These are phyloP conservation scores for Pseudogymnoascus sp. DNA, from an alignment of 2,329 filamentous ascomycete genomes.

Conservation along the genomic window DNA sequence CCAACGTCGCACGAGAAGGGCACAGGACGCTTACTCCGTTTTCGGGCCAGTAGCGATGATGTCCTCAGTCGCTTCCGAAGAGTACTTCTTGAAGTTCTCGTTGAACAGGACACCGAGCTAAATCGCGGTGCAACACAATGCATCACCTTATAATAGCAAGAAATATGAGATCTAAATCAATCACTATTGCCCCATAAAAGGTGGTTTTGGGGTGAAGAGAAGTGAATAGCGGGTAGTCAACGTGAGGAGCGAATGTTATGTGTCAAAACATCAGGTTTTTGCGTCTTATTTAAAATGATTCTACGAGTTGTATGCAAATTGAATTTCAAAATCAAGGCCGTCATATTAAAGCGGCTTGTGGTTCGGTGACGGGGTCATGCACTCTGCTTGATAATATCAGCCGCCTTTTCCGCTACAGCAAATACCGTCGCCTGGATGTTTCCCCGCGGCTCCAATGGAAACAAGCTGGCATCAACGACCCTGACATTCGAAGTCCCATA, in stretches of 20 bases:
- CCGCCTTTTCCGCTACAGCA: constrained; percentile 9
- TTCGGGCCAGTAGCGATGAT: constrained; percentile 61
- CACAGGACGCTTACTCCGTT: not conserved
- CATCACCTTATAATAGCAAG: too few relatives aligned
- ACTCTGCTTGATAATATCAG: constrained; percentile 10
- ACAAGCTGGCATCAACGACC: constrained; percentile 11
- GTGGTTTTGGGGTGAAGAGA: too few relatives aligned
- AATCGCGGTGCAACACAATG: too few relatives aligned
- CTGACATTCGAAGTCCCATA: constrained; percentile 7
- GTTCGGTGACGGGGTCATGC: not conserved
- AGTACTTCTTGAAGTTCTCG: constrained; percentile 97
- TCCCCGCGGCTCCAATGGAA: constrained; percentile 8
- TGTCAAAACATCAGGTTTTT: not conserved
- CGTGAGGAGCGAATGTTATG: not conserved
- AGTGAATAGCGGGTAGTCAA: not conserved
- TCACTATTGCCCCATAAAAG: too few relatives aligned
- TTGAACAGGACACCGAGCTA: constrained; percentile 82
- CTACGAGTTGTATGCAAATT: not conserved
- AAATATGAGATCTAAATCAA: too few relatives aligned
- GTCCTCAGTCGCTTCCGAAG: constrained; percentile 71
- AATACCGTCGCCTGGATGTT: constrained; percentile 8
- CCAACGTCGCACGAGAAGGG: too few relatives aligned
- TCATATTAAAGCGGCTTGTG: not conserved
- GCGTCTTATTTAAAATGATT: not conserved
- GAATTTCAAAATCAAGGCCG: not conserved